Evolutionary conservation across 352 stramenopile species (phyloP), one percentile per base, ranked within the genome.

Genomic region (Phytophthora idaei): DNA sequence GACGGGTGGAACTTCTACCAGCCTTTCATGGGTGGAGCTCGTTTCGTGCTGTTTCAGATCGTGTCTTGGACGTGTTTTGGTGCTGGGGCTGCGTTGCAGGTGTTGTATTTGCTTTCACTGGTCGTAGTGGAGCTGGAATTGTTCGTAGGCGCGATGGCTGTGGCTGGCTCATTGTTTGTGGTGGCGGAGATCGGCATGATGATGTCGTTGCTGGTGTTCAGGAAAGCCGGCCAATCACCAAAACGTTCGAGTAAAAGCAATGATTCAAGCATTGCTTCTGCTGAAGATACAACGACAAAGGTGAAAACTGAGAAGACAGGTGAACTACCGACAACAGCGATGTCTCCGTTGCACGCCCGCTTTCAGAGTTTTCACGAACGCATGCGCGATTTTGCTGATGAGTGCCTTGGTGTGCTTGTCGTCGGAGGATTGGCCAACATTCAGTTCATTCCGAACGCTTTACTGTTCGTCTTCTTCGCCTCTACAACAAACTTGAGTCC

Each of bases 1-100:
- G 74, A 78, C n/a, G 83, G 81, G 0, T 95, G 88, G 88, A 85
- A 77, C 47, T 95, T 95, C 57, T 95, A 83, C 61, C 87, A 95
- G 60, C 87, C 87, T 11, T 93, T 95, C 54, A 80, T 81, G 32
- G 87, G 87, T n/a, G 87, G 87, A 28, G 78, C 73, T 14, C 76
- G 76, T 12, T 95, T 93, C 51, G 81, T 95, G 60, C 27, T 87
- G 15, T 88, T 90, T 42, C 87, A 95, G 61, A 78, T 83, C 41
- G 74, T 94, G 28, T 89, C 85, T 14, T 95, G 87, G 87, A 84
- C 82, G 9, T 93, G 82, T 60, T 94, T 95, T 71, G 76, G 74
- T 42, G 72, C 81, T 7, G 83, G 84, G 1, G 64, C 92, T 21
- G 73, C 91, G 32, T 61, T 95, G 14, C 86, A 95, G 67, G 69